Base-by-base conservation (phyloP, 179 eudicot genomes). In the Gypsophila paniculata region DNA sequence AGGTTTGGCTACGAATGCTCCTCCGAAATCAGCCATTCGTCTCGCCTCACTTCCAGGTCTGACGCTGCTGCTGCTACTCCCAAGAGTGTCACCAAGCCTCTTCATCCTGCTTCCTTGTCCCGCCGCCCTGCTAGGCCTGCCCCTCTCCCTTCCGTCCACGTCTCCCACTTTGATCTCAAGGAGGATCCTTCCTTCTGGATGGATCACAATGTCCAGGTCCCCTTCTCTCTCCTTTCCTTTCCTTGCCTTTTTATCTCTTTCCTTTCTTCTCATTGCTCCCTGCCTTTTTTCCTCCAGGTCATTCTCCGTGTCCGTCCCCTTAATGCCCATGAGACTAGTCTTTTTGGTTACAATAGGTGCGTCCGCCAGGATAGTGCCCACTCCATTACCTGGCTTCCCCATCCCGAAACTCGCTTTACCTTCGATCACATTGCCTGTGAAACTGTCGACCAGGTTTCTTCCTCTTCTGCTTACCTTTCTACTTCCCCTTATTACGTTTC, bases 341-440 rank as follows among this genome's bases (percentile, higher is more conserved):
- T 67, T 34, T 72, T 84, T 26, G 98, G 93, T 44, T 92, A 82
- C 72, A 79, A 71, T 71, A 87, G 99, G 78, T 95, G 99, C 69
- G 83, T 95, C 59, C 92, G 80, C 74, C 99, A 95, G 81, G 99
- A 95, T 14, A 90, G 86, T 82, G 83, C 96, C 68, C 99, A 95
- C 65, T 81, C 84, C 81, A 85, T 95, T 68, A 76, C 96, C 19
- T 95, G 99, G 96, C 76, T 83, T 76, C 91, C 93, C 48, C 98
- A 90, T 18, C 96, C 99, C 4, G 99, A 92, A 76, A 82, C 98
- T 25, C 89, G 96, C 29, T 95, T 95, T 79, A 89, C 95, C 59
- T 95, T 92, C 81, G 99, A 95, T 67, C 99, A 95, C 73, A 96
- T 93, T 21, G 98, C 99, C 10, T 95, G 96, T 85, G 96, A 95